Percentiles rank a stretch among this genome's conserved stretches.
phyloP scores from a whole-genome alignment of 2,329 filamentous ascomycete species.

The Chaetomium sp. region DNA sequence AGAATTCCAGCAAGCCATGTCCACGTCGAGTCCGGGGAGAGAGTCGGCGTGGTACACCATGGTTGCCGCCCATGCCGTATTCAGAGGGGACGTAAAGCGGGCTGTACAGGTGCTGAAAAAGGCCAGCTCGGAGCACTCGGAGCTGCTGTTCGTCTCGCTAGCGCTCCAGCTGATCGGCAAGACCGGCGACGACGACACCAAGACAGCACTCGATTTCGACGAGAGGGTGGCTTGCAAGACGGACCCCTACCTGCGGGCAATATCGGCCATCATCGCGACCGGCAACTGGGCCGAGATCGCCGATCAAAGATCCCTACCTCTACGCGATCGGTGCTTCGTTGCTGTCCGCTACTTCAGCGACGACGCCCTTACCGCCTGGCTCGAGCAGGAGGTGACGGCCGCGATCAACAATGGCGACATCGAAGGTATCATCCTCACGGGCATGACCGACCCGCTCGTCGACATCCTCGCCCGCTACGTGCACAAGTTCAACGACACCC shows the following conservation, averaged over 20 bases:
- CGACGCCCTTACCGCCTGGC: slow-evolving; percentile 65
- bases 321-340: slow-evolving; percentile 73
- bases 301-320: slow-evolving; percentile 70
- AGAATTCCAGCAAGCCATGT: slow-evolving; percentile 48
- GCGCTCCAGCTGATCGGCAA: slow-evolving; percentile 65
- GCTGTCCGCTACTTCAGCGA: slow-evolving; percentile 69
- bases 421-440: slow-evolving; percentile 76
- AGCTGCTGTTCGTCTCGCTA: slow-evolving; percentile 69
- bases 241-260: slow-evolving; percentile 77
- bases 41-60: slow-evolving; percentile 67
- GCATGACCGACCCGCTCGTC: slow-evolving; percentile 71
- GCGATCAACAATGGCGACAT: slow-evolving; percentile 69
- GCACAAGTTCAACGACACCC: slow-evolving; percentile 73
- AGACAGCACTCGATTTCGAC: slow-evolving; percentile 60
- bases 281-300: slow-evolving; percentile 76
- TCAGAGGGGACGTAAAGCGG: slow-evolving; percentile 68
- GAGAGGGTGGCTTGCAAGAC: slow-evolving; percentile 63
- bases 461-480: slow-evolving; percentile 78
- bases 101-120: slow-evolving; percentile 71
- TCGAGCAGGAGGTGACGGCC: slow-evolving; percentile 64
- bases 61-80: slow-evolving; percentile 74
- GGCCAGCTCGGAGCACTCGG: slow-evolving; percentile 63
- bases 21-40: slow-evolving; percentile 49
- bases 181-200: slow-evolving; percentile 48
- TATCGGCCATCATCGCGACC: slow-evolving; percentile 75